Evolutionary conservation across 2,329 filamentous ascomycete species (phyloP), one percentile per base, ranked within the genome.

Genomic region (Pseudohalonectria lignicola): DNA sequence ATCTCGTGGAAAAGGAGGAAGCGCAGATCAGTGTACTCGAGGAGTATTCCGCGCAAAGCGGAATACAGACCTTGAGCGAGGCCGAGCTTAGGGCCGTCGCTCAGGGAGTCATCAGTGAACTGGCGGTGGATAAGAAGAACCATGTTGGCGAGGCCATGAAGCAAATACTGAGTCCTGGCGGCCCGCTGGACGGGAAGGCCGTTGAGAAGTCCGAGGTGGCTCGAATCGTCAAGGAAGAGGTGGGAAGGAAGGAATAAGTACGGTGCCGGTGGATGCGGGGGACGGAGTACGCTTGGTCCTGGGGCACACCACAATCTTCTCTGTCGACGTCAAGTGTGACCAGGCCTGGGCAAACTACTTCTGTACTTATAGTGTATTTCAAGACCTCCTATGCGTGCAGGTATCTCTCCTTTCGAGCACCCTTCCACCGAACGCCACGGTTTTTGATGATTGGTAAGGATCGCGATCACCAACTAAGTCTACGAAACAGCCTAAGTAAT

Each of bases 1-100:
- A 90, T 53, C 60, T 90, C 26, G 79, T 73, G 0, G 72, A 76
- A 40, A 83, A 82, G 61, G 83, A 90, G 62, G 63, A 75, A 43
- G 63, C 61, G 10, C 81, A 88, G 59, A 61, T 81, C 35, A 59
- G 59, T 23, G 67, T 90, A 3, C 53, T 87, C 49, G 67, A 79
- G 29, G 76, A 77, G 48, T 86, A 86, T 56, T 63, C 74, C 4
- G 64, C 67, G 7, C 63, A 61, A 43, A 75, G 74, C 46, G 71
- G 69, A 7, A 69, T 86, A 11, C 63, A 77, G 55, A 69, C 66
- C 11, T 49, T 86, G 38, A 58, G 63, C 2, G 66, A 71, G 43
- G 73, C 71, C 5, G 71, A 85, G 53, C 61, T 88, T 16, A 63
- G 63, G 50, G 54, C 53, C 3, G 49, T 74, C 10, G 69, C 83